These are phyloP conservation scores for Verticillium klebahnii DNA, from an alignment of 2,329 filamentous ascomycete species.

Conservation along the genomic window DNA sequence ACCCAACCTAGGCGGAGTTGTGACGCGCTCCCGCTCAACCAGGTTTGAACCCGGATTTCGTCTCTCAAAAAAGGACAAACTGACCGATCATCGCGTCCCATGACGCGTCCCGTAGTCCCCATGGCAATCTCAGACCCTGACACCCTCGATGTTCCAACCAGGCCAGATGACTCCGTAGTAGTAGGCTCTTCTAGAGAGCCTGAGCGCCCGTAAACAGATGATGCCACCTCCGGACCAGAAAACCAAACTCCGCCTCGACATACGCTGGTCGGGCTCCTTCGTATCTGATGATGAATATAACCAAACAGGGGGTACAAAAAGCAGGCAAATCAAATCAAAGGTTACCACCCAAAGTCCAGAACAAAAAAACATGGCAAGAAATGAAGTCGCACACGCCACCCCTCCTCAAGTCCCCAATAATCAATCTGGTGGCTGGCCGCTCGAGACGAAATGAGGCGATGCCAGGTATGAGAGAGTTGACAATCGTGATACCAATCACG, in stretches of 20 bases:
- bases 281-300: not conserved
- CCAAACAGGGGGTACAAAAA: not conserved
- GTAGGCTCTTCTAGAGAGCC: not conserved
- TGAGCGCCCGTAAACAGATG: not conserved
- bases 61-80: not conserved
- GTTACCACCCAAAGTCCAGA: not conserved
- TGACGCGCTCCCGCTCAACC: not conserved
- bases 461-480: no score
- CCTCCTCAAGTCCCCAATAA: not conserved
- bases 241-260: not conserved
- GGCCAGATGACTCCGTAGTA: not conserved
- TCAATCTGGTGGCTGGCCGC: not conserved
- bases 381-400: not conserved
- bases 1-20: not conserved
- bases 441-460: no score
- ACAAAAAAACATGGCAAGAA: not conserved
- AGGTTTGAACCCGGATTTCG: not conserved
- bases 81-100: not conserved
- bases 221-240: not conserved
- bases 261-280: not conserved
- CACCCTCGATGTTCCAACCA: not conserved
- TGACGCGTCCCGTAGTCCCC: not conserved
- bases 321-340: not conserved
- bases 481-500: slow-evolving; percentile 14
- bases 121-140: not conserved